These are phyloP conservation scores for Bruguiera parviflora DNA, from an alignment of 345 rosid genomes.

Conservation along the genomic window DNA sequence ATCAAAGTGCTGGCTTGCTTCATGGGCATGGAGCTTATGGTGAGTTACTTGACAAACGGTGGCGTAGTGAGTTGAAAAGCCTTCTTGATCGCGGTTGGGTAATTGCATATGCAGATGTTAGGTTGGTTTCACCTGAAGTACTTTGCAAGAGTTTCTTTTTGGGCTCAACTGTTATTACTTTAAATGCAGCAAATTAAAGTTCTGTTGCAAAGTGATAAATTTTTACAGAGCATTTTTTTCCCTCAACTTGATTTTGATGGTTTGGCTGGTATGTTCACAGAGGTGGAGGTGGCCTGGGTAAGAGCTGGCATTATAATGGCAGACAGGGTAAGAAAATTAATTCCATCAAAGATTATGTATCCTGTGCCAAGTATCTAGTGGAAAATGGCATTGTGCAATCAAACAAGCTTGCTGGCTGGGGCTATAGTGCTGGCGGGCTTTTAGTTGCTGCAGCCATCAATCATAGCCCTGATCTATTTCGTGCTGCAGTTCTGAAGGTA, in stretches of 20 bases:
- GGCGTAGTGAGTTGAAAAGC: conserved; percentile 90
- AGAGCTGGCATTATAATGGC: conserved; percentile 81
- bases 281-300: conserved; percentile 92
- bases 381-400: conserved; percentile 61
- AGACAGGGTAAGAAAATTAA: conserved; percentile 59
- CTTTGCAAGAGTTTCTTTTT: background rate
- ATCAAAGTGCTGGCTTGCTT: conserved; percentile 63
- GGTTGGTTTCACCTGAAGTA: conserved; percentile 43
- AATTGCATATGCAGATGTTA: conserved; percentile 92
- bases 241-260: conserved; percentile 3
- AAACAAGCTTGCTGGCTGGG: conserved; percentile 83
- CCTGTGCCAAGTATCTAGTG: conserved; percentile 72
- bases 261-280: conserved; percentile 37
- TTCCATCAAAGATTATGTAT: conserved; percentile 69
- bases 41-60: conserved; percentile 82
- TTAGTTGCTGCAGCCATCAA: conserved; percentile 92
- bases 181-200: background rate
- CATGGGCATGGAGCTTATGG: conserved; percentile 98
- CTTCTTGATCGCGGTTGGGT: conserved; percentile 98
- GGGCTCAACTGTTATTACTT: background rate
- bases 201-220: background rate
- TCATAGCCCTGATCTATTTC: conserved; percentile 56
- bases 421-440: conserved; percentile 92
- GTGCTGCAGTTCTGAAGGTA: conserved; percentile 86
- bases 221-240: conserved; percentile 2